Base-by-base conservation (phyloP, 2,329 filamentous ascomycete genomes). In the Zasmidium cellare region DNA sequence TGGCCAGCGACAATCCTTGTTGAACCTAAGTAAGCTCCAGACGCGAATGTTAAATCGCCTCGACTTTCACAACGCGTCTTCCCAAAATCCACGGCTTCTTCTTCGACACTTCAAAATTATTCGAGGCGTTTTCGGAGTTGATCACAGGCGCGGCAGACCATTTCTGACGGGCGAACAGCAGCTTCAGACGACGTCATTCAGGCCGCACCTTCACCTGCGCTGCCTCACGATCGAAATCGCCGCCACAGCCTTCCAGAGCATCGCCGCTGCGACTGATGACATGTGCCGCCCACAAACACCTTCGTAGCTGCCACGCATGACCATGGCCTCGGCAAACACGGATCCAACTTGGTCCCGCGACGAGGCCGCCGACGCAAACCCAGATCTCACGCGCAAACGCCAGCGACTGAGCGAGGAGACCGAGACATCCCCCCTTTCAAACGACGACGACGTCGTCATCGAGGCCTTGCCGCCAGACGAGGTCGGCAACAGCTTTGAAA, bases 381-480 rank as follows among this genome's bases (percentile, higher is more conserved):
- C 73, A 52, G 75, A 75, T 35, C 72, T 75, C 56, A 74, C 76
- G 28, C 76, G 77, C 67, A 80, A 80, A 71, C 75, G 77, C 67
- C 77, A 76, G 58, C 69, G 74, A 56, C 59, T 74, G 52, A 78
- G 75, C 65, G 74, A 74, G 65, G 76, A 71, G 23, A 38, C 28
- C 46, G 60, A 65, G n/a, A 51, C 60, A 24, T 65, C 67, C 20
- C 58, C 67, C 22, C 53, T 59, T n/a, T 71, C 64, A 64, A 57
- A 56, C 47, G 53, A 53, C 59, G 60, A 59, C 38, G 58, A 57
- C 46, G 61, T 69, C 19, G 47, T 65, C 38, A 64, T 72, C 57
- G 64, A 68, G 61, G 64, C 65, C 50, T 63, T 73, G 44, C 66
- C 71, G 47, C 72, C 68, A 44, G 74, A 76, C 56, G 74, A 77